Base-by-base conservation (phyloP, 139 green algal species). In the Diplosphaera chodatii region DNA sequence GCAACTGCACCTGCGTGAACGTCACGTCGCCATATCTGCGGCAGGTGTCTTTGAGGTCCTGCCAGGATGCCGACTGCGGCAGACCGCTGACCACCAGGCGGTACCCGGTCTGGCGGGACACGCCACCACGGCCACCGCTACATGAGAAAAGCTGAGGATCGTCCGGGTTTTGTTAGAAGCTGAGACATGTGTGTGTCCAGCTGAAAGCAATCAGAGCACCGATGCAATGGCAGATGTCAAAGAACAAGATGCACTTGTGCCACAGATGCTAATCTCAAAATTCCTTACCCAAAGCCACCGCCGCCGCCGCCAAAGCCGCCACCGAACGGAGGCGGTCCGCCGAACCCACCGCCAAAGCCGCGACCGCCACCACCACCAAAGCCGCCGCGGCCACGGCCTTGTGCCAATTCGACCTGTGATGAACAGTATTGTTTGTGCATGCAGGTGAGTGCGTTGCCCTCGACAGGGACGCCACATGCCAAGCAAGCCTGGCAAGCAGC, bases 1-100 rank as follows among this genome's bases (percentile, higher is more conserved):
- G n/a, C n/a, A n/a, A n/a, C 8, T 48, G 48, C 68, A 86, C 83
- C 72, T 89, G 77, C 37, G 79, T 68, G 71, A 86, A 90, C 0
- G 84, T 86, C 22, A 90, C 84, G 15, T 90, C 84, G 22, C 82
- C 82, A 23, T 76, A 74, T 63, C 74, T 68, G 29, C 86, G 80
- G 34, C 90, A 77, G 68, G 85, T 78, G 40, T 94, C 88, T 82
- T 97, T 97, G 16, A 97, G 80, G 75, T 97, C 92, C 73, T 97
- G 92, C 92, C 92, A 97, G 55, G 80, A 91, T 21, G 85, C 87
- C 18, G 83, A 90, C 16, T 79, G 29, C 22, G 92, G 92, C 73
- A 97, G 85, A 40, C 77, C 78, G 25, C 80, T 80, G 27, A 96
- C 87, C 1, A 88, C 75, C 0, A 96, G 82, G 3, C 89, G 79